Conservation (phyloP, 495 filamentous ascomycete species). For the Jackrogersella multiformis region DNA sequence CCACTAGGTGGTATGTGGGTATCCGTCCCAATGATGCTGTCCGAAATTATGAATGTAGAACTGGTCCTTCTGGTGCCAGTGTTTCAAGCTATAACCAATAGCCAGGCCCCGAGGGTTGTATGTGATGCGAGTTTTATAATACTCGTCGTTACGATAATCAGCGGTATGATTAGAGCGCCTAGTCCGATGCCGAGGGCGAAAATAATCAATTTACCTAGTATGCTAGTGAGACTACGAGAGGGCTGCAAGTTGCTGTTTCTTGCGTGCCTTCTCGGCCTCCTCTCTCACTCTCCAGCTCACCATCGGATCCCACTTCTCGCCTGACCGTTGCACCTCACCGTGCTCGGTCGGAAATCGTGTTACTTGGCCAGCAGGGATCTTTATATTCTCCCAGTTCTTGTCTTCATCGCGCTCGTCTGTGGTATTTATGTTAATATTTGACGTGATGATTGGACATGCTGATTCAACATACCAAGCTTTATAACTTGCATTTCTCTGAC, state of each 20-base stretch:
- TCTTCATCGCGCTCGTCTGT: slow-evolving; percentile 36
- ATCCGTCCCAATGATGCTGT: slow-evolving; percentile 3
- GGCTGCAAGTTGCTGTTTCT: slow-evolving; percentile 32
- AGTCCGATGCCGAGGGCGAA: background rate
- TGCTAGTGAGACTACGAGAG: slow-evolving; percentile 15
- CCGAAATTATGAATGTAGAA: slow-evolving; percentile 7
- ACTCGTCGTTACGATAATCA: slow-evolving; percentile 16
- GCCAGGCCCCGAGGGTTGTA: slow-evolving; percentile 10
- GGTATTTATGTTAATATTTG: slow-evolving; percentile 1
- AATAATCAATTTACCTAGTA: slow-evolving; percentile 4
- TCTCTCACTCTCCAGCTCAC: slow-evolving; percentile 38
- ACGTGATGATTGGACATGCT: background rate
- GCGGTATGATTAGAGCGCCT: slow-evolving; percentile 16
- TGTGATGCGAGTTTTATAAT: slow-evolving; percentile 21
- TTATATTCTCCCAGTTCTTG: slow-evolving; percentile 47
- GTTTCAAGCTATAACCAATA: slow-evolving; percentile 7
- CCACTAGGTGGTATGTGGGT: background rate
- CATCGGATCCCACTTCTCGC: slow-evolving; percentile 41
- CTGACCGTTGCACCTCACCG: slow-evolving; percentile 38
- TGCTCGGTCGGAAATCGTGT: slow-evolving; percentile 39
- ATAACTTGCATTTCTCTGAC: slow-evolving; percentile 48
- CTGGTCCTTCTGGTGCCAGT: background rate
- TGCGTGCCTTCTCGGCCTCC: slow-evolving; percentile 36
- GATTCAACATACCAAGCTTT: slow-evolving; percentile 28
- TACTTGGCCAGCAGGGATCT: slow-evolving; percentile 43